Base-by-base conservation (phyloP, 345 rosid species). In the Eucalyptus marginata region DNA sequence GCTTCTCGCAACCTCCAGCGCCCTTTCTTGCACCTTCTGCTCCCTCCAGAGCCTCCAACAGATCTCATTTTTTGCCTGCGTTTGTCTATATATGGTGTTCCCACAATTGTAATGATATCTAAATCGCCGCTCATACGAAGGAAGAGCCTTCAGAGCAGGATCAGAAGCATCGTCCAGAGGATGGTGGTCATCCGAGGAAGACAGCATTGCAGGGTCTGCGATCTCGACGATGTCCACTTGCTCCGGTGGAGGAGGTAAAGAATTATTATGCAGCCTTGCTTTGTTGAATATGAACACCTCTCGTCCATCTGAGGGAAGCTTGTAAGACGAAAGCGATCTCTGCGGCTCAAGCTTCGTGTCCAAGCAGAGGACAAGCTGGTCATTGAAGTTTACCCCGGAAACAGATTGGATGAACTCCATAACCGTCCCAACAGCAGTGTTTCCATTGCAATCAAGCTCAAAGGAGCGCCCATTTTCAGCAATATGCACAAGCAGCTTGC, bases 111-210 rank as follows among this genome's bases (percentile, higher is more conserved):
- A 96, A 89, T 98, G 99, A 91, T 94, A 93, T 88, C 98, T 92
- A 92, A 98, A 98, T 79, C 90, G 97, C 92, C 97, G 95, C 92
- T 97, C 99, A 87, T 97, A 98, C 50, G 95, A 93, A 89, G 99
- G 99, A 90, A 98, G 91, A 47, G 99, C 99, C 94, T 96, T 98
- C 92, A 98, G 90, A 86, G 99, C 99, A 50, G 99, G 99, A 90
- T 98, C 99, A 1, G 93, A 87, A 50, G 97, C 97, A 92, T 97
- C 98, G 84, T 96, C 99, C 89, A 95, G 90, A 86, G 99, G 98
- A 90, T 97, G 99, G 29, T 95, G 96, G 18, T 95, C 94, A 49
- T 91, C 93, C 7, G 92, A 84, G 6, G 94, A 87, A 71, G 93
- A 93, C 1, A 95, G 95, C 5, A 92, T 88, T 13, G 91, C 93